Conservation (phyloP, 2,329 filamentous ascomycete genomes). For the Phialophora macrospora region DNA sequence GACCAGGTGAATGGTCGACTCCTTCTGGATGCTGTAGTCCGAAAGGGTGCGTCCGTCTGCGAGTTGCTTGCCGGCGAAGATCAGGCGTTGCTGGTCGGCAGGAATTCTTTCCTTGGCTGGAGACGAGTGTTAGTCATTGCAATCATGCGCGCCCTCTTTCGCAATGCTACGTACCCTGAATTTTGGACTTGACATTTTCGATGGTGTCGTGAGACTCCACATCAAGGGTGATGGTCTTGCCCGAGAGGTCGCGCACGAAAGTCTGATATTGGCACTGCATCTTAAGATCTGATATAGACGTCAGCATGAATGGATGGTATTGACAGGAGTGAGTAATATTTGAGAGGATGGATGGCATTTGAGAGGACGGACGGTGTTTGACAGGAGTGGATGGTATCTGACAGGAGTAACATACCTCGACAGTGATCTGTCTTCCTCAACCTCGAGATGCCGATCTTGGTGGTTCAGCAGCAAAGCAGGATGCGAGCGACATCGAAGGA, state of each 20-base stretch:
- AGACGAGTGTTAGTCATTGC: conserved; percentile 14
- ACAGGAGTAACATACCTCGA: conserved; percentile 48
- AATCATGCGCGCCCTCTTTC: neutral
- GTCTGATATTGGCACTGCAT: conserved; percentile 50
- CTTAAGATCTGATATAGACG: conserved; percentile 45
- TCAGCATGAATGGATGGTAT: too few relatives aligned
- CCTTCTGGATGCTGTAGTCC: conserved; percentile 99
- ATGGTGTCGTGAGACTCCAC: conserved; percentile 99
- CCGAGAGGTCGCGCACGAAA: conserved; percentile 77
- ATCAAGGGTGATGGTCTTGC: conserved; percentile 99
- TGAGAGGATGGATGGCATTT: too few relatives aligned
- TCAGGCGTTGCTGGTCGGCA: conserved; percentile 98
- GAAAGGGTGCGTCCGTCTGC: conserved; percentile 98
- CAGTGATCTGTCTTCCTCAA: conserved; percentile 65
- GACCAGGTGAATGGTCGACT: conserved; percentile 97
- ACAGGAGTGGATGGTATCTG: too few relatives aligned
- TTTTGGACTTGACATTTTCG: conserved; percentile 99
- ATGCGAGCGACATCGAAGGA: neutral
- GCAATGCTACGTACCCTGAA: conserved; percentile 61
- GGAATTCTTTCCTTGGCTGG: conserved; percentile 99
- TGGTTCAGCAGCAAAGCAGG: conserved; percentile 19
- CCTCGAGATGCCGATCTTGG: conserved; percentile 45
- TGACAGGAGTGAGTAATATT: too few relatives aligned
- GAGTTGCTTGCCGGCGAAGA: conserved; percentile 99
- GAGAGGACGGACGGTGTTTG: too few relatives aligned